These are phyloP conservation scores for Scolecobasidium constrictum DNA, from an alignment of 2,329 filamentous ascomycete species.

Conservation along the genomic window DNA sequence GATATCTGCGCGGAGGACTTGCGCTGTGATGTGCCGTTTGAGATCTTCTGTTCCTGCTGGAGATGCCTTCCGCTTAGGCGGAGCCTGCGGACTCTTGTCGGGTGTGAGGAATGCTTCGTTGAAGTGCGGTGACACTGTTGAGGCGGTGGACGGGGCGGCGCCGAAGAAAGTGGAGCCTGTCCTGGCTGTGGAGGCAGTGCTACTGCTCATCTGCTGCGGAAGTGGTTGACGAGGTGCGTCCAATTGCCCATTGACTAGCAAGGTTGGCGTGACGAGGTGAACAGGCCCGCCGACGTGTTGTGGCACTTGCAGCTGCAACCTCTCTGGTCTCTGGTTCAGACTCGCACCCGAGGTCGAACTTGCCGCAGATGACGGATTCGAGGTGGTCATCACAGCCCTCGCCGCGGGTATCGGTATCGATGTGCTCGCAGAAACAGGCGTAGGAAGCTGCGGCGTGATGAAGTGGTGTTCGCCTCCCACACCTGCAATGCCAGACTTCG, in stretches of 20 bases:
- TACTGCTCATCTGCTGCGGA: neutral
- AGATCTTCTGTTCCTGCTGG: constrained; percentile 25
- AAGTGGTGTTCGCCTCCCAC: constrained; percentile 18
- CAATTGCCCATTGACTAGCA: constrained; percentile 41
- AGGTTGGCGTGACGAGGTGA: constrained; percentile 48
- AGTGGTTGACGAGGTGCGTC: neutral
- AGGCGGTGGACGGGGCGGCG: constrained; percentile 1
- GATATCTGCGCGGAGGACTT: constrained; percentile 35
- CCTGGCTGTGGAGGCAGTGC: constrained; percentile 7
- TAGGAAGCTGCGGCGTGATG: constrained; percentile 23
- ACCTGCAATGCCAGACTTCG: constrained; percentile 11
- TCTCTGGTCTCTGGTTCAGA: constrained; percentile 37
- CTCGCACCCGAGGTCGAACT: constrained; percentile 8
- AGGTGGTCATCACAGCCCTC: no score
- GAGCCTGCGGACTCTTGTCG: neutral
- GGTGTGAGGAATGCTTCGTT: neutral
- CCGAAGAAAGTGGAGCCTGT: no score
- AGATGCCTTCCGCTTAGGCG: neutral
- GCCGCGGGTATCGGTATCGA: constrained; percentile 17
- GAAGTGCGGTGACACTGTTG: neutral
- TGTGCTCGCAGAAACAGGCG: constrained; percentile 25
- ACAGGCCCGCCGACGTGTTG: constrained; percentile 47
- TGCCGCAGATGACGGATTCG: constrained; percentile 11
- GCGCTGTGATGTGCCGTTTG: constrained; percentile 34
- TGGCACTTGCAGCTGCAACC: constrained; percentile 53